Percentiles rank a stretch among this genome's conserved stretches.
Evolutionary conservation across 768 basidiomycete genomes (phyloP).

Genomic region (Chalciporus sphaerocephalus): DNA sequence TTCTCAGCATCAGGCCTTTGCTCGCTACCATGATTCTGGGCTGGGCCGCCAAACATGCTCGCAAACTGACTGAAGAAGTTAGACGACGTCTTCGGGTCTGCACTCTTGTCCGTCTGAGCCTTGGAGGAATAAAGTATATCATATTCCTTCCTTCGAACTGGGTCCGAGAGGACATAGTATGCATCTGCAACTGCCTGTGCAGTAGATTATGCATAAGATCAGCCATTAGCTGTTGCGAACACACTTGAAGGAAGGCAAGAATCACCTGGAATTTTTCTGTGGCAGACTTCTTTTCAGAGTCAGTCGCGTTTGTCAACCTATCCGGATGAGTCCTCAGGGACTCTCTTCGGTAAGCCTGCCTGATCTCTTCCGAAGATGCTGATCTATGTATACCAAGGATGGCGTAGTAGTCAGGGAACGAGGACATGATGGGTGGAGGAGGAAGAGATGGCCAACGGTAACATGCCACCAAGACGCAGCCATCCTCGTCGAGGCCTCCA

Average conservation of each 20-base stretch:
- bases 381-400: conserved; percentile 52
- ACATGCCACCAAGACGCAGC: conserved; percentile 13
- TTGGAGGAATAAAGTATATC: conserved; percentile 61
- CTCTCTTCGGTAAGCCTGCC: conserved; percentile 75
- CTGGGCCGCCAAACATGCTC: conserved; percentile 55
- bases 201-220: neutral
- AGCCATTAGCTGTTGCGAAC: neutral
- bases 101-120: conserved; percentile 45
- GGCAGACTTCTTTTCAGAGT: conserved; percentile 64
- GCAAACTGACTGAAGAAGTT: conserved; percentile 78
- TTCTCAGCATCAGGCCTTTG: conserved; percentile 71
- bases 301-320: conserved; percentile 63
- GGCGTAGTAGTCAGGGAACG: conserved; percentile 77
- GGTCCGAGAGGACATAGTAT: conserved; percentile 88
- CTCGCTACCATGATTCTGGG: conserved; percentile 31
- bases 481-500: neutral
- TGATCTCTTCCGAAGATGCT: conserved; percentile 66
- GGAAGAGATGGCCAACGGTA: conserved; percentile 4
- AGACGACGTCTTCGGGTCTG: conserved; percentile 62
- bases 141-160: conserved; percentile 66
- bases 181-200: conserved; percentile 79
- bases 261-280: conserved; percentile 85
- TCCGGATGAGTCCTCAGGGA: conserved; percentile 90
- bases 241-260: neutral
- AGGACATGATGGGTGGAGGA: conserved; percentile 49